Percentiles rank a stretch among this genome's conserved stretches.
Evolutionary conservation across 768 basidiomycete genomes (phyloP).

Genomic region (Suillus occidentalis): DNA sequence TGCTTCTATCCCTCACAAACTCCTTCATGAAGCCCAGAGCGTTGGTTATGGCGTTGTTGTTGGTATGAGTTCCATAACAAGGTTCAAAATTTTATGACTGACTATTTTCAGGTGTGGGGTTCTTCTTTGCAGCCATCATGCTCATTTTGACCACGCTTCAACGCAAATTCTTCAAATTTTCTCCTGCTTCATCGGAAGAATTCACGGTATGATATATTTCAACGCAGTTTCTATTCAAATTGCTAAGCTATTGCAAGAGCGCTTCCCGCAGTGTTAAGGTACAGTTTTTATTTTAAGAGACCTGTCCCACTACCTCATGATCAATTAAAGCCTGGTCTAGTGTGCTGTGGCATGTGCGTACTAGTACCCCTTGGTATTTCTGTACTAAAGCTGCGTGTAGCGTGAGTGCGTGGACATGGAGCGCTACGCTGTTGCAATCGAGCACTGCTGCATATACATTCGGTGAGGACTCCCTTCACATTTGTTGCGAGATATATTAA

Average conservation of each 20-base stretch:
- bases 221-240: background rate
- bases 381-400: slow-evolving; percentile 19
- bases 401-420: slow-evolving; percentile 59
- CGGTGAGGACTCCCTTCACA: slow-evolving; percentile 18
- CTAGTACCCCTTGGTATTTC: background rate
- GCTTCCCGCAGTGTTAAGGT: slow-evolving; percentile 49
- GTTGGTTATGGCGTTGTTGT: slow-evolving; percentile 52
- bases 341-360: slow-evolving; percentile 49
- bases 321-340: slow-evolving; percentile 42
- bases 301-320: background rate
- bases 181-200: slow-evolving; percentile 48
- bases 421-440: slow-evolving; percentile 54
- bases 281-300: background rate
- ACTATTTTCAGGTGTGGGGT: slow-evolving; percentile 41
- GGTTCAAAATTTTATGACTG: background rate
- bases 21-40: slow-evolving; percentile 36
- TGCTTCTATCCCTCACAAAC: background rate
- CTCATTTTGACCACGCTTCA: slow-evolving; percentile 45
- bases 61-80: slow-evolving; percentile 28
- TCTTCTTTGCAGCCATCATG: slow-evolving; percentile 52
- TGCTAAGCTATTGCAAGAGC: slow-evolving; percentile 28
- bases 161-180: slow-evolving; percentile 45
- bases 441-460: slow-evolving; percentile 53
- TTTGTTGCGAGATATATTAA: background rate
- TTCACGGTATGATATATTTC: slow-evolving; percentile 37